phyloP scores from a whole-genome alignment of 2,329 filamentous ascomycete genomes.

The Leptosphaerulina australis region DNA sequence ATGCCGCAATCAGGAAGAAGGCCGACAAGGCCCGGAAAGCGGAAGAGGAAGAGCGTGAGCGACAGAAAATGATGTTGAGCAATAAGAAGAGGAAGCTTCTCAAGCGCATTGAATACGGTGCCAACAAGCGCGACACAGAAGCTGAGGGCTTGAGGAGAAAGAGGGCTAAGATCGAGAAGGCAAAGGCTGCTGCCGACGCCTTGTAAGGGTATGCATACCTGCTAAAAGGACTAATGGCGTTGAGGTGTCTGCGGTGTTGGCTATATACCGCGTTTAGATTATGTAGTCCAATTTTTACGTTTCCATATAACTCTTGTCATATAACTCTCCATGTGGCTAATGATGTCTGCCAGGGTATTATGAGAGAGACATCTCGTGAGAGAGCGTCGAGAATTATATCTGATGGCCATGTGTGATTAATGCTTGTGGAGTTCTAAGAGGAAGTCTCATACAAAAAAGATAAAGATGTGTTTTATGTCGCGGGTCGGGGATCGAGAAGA shows the following conservation, averaged over 20 bases:
- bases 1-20: slow-evolving; percentile 71
- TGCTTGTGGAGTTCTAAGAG: too few species aligned
- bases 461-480: too few species aligned
- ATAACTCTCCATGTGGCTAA: too few species aligned
- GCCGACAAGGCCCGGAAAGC: slow-evolving; percentile 64
- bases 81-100: slow-evolving; percentile 97
- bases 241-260: slow-evolving; percentile 6
- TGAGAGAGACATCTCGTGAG: too few species aligned
- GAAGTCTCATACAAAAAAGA: too few species aligned
- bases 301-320: too few species aligned
- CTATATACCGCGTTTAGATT: too few species aligned
- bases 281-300: too few species aligned
- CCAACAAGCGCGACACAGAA: slow-evolving; percentile 90
- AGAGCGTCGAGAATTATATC: too few species aligned
- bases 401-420: too few species aligned
- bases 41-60: slow-evolving; percentile 86
- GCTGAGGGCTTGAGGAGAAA: slow-evolving; percentile 86
- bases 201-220: slow-evolving; percentile 16
- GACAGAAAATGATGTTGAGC: slow-evolving; percentile 97
- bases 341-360: too few species aligned
- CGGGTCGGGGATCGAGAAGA: too few species aligned
- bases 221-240: slow-evolving; percentile 13
- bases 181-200: slow-evolving; percentile 42
- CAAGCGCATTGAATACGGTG: slow-evolving; percentile 96
- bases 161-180: slow-evolving; percentile 84